Percentiles rank a stretch among this genome's conserved stretches.
These are phyloP conservation scores for Sungouiella blattae DNA, from an alignment of 805 yeast species.

Conservation along the genomic window DNA sequence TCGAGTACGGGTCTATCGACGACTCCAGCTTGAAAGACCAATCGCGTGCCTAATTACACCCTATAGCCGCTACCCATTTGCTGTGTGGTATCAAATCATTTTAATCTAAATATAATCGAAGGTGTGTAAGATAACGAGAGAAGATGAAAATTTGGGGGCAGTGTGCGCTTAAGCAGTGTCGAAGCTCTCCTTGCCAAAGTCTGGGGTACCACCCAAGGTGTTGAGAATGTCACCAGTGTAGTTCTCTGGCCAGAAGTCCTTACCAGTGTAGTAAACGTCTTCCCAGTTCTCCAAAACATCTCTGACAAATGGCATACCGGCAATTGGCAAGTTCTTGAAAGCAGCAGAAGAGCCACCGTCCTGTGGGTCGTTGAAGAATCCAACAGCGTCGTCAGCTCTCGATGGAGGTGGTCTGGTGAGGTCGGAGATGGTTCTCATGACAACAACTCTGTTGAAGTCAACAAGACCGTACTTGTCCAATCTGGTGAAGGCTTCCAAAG, in stretches of 20 bases:
- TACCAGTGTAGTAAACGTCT: constrained; percentile 26
- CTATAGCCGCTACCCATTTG: no score
- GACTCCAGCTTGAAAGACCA: constrained; percentile 8
- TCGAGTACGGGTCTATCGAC: constrained; percentile 17
- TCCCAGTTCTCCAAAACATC: constrained; percentile 54
- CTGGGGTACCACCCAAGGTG: constrained; percentile 46
- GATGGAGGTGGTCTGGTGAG: constrained; percentile 52
- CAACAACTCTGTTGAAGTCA: constrained; percentile 54
- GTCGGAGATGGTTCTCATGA: constrained; percentile 61
- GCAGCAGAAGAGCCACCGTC: constrained; percentile 54
- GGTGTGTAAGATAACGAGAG: background rate
- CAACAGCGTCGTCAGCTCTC: constrained; percentile 40
- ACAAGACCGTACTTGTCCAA: constrained; percentile 51
- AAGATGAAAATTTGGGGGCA: background rate
- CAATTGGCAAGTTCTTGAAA: constrained; percentile 47
- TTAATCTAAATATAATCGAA: background rate
- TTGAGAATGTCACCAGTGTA: constrained; percentile 62
- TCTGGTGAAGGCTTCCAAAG: constrained; percentile 57
- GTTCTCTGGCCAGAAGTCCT: constrained; percentile 42
- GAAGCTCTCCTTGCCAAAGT: constrained; percentile 32
- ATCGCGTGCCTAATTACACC: no score
- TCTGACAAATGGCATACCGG: constrained; percentile 51
- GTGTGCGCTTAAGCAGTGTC: constrained; percentile 17
- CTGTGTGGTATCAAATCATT: no score
- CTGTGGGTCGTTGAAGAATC: constrained; percentile 46